Evolutionary conservation across 495 filamentous ascomycete species (phyloP), one percentile per base, ranked within the genome.

Genomic region (Hypoxylon lenormandii): DNA sequence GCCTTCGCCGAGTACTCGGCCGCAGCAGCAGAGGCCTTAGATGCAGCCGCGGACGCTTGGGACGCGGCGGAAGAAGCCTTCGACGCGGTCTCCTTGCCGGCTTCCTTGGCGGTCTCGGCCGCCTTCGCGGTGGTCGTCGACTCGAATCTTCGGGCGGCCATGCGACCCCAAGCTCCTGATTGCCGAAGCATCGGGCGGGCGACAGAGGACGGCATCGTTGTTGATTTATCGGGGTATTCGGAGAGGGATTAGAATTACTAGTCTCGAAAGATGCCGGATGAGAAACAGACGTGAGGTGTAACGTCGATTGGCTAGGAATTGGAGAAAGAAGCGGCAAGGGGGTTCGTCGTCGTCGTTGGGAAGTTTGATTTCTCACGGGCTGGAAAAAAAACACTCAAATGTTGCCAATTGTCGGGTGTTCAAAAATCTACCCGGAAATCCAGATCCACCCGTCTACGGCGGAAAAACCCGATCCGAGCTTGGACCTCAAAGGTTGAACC

Each of bases 1-100:
- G 94, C 93, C 85, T 94, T 94, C 64, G 88, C 86, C 40, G 88
- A 81, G 77, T 84, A 84, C 52, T 89, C 82, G 47, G 88, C 84
- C 23, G 89, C 86, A 64, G 83, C 79, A 65, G 90, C 83, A 67
- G 87, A 83, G 50, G 91, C 89, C 83, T 93, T 89, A 43, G 84
- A 75, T 30, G 86, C 82, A 23, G 82, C 73, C 19, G 84, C 83
- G 60, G 88, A 80, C 66, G 89, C 89, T 80, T 93, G 90, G 47
- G 88, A 82, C 5, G 86, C 82, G 33, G 82, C 72, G 21, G 85
- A 83, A 58, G 88, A 80, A 67, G 89, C 89, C 80, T 94, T 90
- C 46, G 88, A 82, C 50, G 88, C 68, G 15, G 71, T 33, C 11
- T 84, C 75, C 76, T 88, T 87, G 49, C 84, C 85, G 15, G 88